A percentile compares a stretch with the other conserved stretches of the same genome.
Conservation (phyloP, 768 basidiomycete species). For the Mycena filopes region DNA sequence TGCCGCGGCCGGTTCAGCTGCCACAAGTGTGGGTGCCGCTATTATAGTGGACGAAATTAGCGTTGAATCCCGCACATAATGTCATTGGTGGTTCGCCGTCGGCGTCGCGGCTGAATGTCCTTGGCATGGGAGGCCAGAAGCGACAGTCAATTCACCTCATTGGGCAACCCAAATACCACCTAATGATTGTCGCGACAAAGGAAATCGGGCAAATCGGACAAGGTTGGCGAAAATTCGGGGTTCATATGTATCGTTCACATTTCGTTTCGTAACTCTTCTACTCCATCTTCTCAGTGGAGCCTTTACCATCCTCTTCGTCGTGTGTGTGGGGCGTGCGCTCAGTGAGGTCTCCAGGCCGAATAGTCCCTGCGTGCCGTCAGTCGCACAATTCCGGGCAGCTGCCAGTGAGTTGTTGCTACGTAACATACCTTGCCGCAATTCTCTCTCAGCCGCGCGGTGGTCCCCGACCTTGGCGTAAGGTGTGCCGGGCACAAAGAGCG, state of each 20-base stretch:
- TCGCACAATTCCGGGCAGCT: neutral
- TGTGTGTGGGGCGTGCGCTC: slow-evolving; percentile 31
- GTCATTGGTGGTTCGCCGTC: no score
- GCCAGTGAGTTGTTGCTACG: neutral
- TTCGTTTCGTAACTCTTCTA: slow-evolving; percentile 1
- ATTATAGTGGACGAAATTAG: no score
- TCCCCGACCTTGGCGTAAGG: slow-evolving; percentile 49
- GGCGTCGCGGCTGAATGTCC: no score
- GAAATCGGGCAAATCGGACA: neutral
- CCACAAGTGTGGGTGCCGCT: no score
- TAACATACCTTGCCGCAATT: slow-evolving; percentile 49
- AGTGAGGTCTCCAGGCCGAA: slow-evolving; percentile 43
- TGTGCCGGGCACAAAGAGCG: slow-evolving; percentile 50
- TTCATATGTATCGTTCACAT: slow-evolving; percentile 3
- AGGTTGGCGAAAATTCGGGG: neutral
- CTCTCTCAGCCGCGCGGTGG: slow-evolving; percentile 47
- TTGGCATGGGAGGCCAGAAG: no score
- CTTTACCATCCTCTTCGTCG: slow-evolving; percentile 31
- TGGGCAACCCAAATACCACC: no score
- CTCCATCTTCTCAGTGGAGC: slow-evolving; percentile 30
- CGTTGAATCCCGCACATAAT: no score
- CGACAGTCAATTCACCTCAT: no score
- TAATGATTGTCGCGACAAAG: no score
- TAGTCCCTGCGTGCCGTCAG: slow-evolving; percentile 36
- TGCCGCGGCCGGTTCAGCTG: no score